Evolutionary conservation across 306 rosid genomes (phyloP), one percentile per base, ranked within the genome.

Genomic region (Prunus mongolica): DNA sequence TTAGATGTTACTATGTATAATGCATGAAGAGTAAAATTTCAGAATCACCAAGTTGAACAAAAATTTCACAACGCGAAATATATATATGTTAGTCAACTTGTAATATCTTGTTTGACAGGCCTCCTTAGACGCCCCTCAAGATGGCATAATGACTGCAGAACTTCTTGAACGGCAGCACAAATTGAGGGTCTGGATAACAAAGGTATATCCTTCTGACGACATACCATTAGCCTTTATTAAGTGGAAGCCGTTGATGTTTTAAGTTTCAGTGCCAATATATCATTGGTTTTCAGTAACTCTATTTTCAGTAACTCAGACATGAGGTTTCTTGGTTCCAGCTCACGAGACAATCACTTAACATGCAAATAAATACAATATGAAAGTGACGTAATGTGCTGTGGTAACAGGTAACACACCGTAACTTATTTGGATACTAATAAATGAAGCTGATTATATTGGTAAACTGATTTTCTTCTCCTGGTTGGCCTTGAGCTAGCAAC

Each of bases 71-170:
- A 14, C 0, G 34, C 34, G 4, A 30, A 30, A 30, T 34, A 11
- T 14, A n/a, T 67, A n/a, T 67, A 67, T 65, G 55, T 67, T 3
- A 13, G 57, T 67, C 81, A 55, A 76, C 19, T 61, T 30, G 44
- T 62, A 9, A 65, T 61, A 32, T 72, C 20, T 76, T 82, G 70
- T 81, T 76, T 75, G 62, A 78, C 80, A 95, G 96, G 84, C 97
- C 60, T 82, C 87, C 30, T 51, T 79, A 52, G 97, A 96, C 64
- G 73, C 80, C 77, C 79, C 85, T 58, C 91, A 95, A 83, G 97
- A 92, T 75, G 97, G 98, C 61, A 89, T 95, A 74, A 82, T 95
- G 96, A 89, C 96, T 54, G 79, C 80, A 77, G 87, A 90, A 62
- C 99, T 95, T 72, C 90, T 95, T 72, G 87, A 87, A 67, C 49